phyloP scores from a whole-genome alignment of 2,329 filamentous ascomycete genomes.

The Mariannaea sp. region DNA sequence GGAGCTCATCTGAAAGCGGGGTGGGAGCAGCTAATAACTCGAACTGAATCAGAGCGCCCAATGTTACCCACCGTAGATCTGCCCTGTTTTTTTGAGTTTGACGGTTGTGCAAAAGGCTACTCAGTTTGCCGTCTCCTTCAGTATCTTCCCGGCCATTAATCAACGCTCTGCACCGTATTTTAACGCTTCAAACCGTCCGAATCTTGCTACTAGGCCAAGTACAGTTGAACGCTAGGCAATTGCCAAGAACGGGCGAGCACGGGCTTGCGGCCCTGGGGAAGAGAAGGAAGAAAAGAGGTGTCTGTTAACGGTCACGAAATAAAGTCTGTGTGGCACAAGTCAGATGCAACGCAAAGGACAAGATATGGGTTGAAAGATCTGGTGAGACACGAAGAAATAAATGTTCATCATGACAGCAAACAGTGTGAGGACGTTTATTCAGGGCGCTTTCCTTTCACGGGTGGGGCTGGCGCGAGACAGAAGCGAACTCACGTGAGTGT shows the following conservation, averaged over 20 bases:
- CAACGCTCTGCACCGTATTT: constrained; percentile 16
- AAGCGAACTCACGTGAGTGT: constrained; percentile 47
- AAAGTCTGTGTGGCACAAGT: constrained; percentile 15
- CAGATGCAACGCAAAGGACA: constrained; percentile 14
- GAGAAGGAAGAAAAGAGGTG: constrained; percentile 23
- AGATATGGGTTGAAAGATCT: background rate
- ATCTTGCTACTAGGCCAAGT: constrained; percentile 36
- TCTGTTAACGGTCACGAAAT: no score
- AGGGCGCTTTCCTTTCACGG: constrained; percentile 23
- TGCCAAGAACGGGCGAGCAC: constrained; percentile 36
- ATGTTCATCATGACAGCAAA: background rate
- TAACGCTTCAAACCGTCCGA: constrained; percentile 33
- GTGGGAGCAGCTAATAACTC: constrained; percentile 35
- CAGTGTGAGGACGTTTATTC: background rate
- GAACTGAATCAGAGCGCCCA: constrained; percentile 33
- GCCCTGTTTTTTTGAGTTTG: constrained; percentile 9
- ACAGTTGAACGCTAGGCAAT: constrained; percentile 33
- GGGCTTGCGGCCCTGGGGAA: constrained; percentile 26
- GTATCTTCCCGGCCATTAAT: constrained; percentile 19
- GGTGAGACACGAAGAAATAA: background rate
- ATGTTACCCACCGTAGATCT: constrained; percentile 12
- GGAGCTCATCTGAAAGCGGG: background rate
- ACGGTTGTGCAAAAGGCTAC: constrained; percentile 6
- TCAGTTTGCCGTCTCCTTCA: constrained; percentile 26
- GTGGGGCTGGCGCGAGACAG: constrained; percentile 40